phyloP scores from a whole-genome alignment of 78 protist genomes.

The Dictyostelium intermedium region DNA sequence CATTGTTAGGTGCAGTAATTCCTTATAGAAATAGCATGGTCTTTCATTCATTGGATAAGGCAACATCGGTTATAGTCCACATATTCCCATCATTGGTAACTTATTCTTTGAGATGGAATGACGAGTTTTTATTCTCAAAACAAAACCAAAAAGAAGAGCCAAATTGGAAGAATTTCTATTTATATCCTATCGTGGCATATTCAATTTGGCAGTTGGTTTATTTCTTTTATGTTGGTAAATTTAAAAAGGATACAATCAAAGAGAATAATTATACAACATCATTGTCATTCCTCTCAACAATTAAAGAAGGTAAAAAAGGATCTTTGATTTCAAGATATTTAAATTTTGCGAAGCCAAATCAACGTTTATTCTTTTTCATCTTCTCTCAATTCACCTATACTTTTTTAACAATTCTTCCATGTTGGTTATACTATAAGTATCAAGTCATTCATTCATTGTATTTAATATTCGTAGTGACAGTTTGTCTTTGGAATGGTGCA shows the following conservation, averaged over 20 bases:
- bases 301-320: neutral
- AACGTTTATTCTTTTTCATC: conserved; percentile 22
- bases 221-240: conserved; percentile 2
- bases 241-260: conserved; percentile 17
- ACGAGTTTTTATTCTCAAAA: neutral
- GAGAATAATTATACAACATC: conserved; percentile 47
- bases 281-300: conserved; percentile 16
- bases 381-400: conserved; percentile 65
- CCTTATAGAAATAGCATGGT: conserved; percentile 81
- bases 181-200: conserved; percentile 17
- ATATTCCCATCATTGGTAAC: conserved; percentile 80
- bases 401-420: conserved; percentile 26
- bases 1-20: conserved; percentile 56
- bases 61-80: conserved; percentile 49
- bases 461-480: neutral
- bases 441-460: conserved; percentile 7
- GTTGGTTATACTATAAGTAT: conserved; percentile 16
- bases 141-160: neutral
- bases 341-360: conserved; percentile 16
- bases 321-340: neutral
- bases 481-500: conserved; percentile 71
- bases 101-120: conserved; percentile 52
- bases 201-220: conserved; percentile 50
- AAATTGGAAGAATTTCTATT: conserved; percentile 28
- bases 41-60: conserved; percentile 79